These are phyloP conservation scores for Taxillus chinensis DNA, from an alignment of 164 flowering plant genomes.

Conservation along the genomic window DNA sequence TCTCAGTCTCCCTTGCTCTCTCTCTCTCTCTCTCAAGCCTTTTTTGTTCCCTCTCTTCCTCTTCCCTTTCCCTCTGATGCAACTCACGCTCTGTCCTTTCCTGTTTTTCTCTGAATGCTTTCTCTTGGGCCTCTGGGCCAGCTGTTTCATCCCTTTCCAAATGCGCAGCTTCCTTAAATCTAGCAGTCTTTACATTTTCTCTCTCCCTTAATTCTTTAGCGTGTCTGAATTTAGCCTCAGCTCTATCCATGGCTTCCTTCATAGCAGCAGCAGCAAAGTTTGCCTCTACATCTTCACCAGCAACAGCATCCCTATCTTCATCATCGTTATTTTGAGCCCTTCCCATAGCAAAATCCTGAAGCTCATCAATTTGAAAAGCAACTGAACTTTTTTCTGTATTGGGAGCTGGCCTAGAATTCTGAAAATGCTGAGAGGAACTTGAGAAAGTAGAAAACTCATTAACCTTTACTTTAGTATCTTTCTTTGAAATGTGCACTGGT, in stretches of 20 bases:
- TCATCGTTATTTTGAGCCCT: slow-evolving; percentile 24
- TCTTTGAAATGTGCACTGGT: slow-evolving; percentile 37
- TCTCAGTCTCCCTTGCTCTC: slow-evolving; percentile 38
- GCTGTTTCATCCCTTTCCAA: slow-evolving; percentile 41
- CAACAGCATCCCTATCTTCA: slow-evolving; percentile 33
- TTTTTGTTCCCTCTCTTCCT: slow-evolving; percentile 21
- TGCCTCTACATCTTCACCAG: slow-evolving; percentile 43
- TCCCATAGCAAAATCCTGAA: slow-evolving; percentile 76
- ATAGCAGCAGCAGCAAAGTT: slow-evolving; percentile 61
- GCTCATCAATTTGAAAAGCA: slow-evolving; percentile 55
- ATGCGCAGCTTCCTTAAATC: slow-evolving; percentile 45
- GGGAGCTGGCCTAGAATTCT: slow-evolving; percentile 30
- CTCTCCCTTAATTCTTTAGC: slow-evolving; percentile 4
- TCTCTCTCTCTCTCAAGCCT: slow-evolving; percentile 9
- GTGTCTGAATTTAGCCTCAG: slow-evolving; percentile 7
- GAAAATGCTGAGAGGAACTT: slow-evolving; percentile 25
- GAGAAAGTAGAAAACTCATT: slow-evolving; percentile 35
- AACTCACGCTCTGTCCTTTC: slow-evolving; percentile 51
- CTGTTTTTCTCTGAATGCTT: slow-evolving; percentile 43
- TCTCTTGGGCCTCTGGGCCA: slow-evolving; percentile 37
- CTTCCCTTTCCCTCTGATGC: slow-evolving; percentile 56
- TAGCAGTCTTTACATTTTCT: slow-evolving; percentile 7
- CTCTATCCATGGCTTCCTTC: slow-evolving; percentile 14
- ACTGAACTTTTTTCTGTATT: slow-evolving; percentile 30
- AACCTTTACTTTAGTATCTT: slow-evolving; percentile 38